phyloP scores from a whole-genome alignment of 2,329 filamentous ascomycete genomes.

The Coleophoma eucalyptorum region DNA sequence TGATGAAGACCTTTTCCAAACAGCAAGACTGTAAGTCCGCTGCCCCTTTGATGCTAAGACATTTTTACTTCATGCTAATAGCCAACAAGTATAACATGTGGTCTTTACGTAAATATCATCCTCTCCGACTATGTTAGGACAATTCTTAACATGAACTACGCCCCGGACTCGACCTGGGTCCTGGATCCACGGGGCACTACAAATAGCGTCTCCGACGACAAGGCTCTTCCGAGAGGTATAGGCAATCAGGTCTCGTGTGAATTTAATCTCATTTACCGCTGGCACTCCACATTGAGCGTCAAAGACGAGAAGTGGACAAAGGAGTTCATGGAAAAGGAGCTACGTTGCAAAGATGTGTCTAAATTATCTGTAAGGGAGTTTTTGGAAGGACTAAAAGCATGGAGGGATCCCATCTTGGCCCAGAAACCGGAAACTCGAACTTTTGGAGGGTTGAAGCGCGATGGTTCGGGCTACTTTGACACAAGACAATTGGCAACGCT shows the following conservation, averaged over 20 bases:
- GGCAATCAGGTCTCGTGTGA: too few species aligned
- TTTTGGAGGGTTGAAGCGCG: slow-evolving; percentile 62
- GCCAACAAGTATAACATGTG: slow-evolving; percentile 66
- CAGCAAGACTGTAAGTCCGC: slow-evolving; percentile 48
- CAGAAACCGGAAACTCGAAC: slow-evolving; percentile 63
- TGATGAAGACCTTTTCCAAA: slow-evolving; percentile 75
- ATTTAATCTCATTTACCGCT: too few species aligned
- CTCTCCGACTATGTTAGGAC: slow-evolving; percentile 73
- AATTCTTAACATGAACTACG: slow-evolving; percentile 31
- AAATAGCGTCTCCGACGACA: too few species aligned
- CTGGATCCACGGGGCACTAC: slow-evolving; percentile 63
- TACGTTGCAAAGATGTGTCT: slow-evolving; percentile 49
- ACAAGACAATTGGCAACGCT: slow-evolving; percentile 73
- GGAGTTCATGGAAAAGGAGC: slow-evolving; percentile 57
- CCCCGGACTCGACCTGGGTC: slow-evolving; percentile 59
- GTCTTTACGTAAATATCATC: slow-evolving; percentile 74
- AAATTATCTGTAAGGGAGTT: slow-evolving; percentile 51
- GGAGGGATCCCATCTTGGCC: slow-evolving; percentile 40
- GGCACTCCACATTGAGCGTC: too few species aligned
- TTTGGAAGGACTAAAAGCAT: slow-evolving; percentile 39
- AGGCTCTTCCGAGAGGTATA: too few species aligned
- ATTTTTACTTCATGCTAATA: slow-evolving; percentile 59
- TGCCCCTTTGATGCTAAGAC: slow-evolving; percentile 45
- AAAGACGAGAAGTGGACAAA: slow-evolving; percentile 55
- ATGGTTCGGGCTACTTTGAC: slow-evolving; percentile 59